Evolutionary conservation across 2,329 filamentous ascomycete species (phyloP), one percentile per base, ranked within the genome.

Genomic region (Colletotrichum kahawae): DNA sequence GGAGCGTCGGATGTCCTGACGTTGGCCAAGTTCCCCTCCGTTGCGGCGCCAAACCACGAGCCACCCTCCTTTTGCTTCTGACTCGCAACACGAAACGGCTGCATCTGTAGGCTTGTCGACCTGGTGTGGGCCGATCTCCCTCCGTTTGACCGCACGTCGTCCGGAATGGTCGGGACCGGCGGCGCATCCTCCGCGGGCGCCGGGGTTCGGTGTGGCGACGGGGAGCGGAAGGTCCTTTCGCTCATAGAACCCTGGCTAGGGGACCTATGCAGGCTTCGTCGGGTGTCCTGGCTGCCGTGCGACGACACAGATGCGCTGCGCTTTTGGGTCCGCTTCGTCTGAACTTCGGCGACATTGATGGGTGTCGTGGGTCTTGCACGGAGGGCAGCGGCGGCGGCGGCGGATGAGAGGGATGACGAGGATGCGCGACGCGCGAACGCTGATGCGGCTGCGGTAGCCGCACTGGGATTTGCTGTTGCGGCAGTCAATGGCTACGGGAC

Each of bases 351-450:
- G 71, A 98, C 93, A 79, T 93, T 92, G 67, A 93, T 96, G 27
- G 95, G 95, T 4, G 94, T 93, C 67, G 92, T 92, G 12, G 95
- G 93, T 78, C 94, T 92, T 60, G 93, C 94, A 81, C 93, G 93
- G 74, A 98, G 89, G 62, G 96, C 96, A 33, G 95, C 93, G 18
- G 95, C 95, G 8, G 96, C 96, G 14, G 96, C 96, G 8, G 96
- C 95, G 43, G 94, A 93, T 54, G 96, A 97, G 57, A 98, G 89
- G 74, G 91, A 92, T 75, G 87, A 88, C 83, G 90, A 90, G 79
- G 93, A 90, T 83, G 91, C 89, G 81, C 90, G 92, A 79, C 91
- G 92, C 81, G 93, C 89, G 84, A 96, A 97, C 74, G 95, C 96
- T 83, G 94, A 93, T 76, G 92, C 92, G 75, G 96, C 95, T 71